Conservation (phyloP, 345 rosid genomes). For the Eucalyptus marginata region DNA sequence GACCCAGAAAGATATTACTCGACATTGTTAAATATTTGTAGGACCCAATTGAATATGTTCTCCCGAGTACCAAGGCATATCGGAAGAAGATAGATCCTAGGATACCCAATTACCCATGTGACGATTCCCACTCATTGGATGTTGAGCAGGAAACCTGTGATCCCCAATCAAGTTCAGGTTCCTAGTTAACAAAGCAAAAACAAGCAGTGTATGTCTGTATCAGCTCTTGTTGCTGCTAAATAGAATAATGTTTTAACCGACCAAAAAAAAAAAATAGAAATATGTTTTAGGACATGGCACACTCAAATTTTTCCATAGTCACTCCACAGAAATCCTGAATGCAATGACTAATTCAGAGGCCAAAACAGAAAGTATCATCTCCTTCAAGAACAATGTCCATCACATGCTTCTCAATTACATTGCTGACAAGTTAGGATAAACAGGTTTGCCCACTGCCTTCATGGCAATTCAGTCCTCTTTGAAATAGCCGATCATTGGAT, state of each 20-base stretch:
- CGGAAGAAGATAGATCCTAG: background rate
- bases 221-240: background rate
- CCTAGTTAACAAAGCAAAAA: background rate
- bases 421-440: background rate
- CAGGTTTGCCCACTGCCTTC: background rate
- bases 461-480: background rate
- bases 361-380: background rate
- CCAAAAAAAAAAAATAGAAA: background rate
- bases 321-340: background rate
- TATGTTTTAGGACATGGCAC: background rate
- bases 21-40: background rate
- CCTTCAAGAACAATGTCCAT: background rate
- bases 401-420: background rate
- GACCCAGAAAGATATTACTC: background rate
- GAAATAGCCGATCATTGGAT: background rate
- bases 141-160: background rate
- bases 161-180: background rate
- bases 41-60: background rate
- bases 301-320: background rate
- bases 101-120: background rate
- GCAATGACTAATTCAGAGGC: background rate
- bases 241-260: background rate
- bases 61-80: background rate
- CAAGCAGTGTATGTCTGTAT: background rate
- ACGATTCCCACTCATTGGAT: background rate